Evolutionary conservation across 257 asterid genomes (phyloP), one percentile per base, ranked within the genome.

Genomic region (Scutellaria minor): DNA sequence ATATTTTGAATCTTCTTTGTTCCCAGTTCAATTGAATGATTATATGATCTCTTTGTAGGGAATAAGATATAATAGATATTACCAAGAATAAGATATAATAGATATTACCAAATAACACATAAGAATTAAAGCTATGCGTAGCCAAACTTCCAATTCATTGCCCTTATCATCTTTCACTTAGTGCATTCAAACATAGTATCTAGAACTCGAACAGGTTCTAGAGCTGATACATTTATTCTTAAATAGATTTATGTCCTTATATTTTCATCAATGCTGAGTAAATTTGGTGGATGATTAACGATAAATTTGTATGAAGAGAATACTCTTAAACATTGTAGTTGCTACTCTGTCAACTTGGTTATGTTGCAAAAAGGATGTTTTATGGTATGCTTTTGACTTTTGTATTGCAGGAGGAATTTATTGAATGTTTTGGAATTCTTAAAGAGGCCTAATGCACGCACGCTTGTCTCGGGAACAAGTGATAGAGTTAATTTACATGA

Each of bases 381-480:
- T 27, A 60, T 57, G 22, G 18, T 60, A 10, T 73, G 2, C 58
- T 67, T 52, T 69, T 45, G 1, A 2, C 58, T 67, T 52, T 69
- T 45, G 1, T 10, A 14, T 70, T 83, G 86, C 92, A 91, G 99
- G 89, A 87, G 98, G 85, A 94, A 94, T 81, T 74, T 94, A 71
- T 61, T 90, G 84, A 88, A 83, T 57, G 99, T 94, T 15, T 64
- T 94, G 82, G 92, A 89, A 71, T 94, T 94, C 80, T 87, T 94
- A 5, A 88, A 87, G 85, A 81, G 77, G 88, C 99, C 99, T 64
- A 94, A 91, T 72, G 99, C 99, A 2, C 64, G 86, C 77, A 80
- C 82, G n/a, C 88, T 94, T 3, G 99, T 94, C 27, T 94, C 99
- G 15, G 97, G 99, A 22, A 94, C 99, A 45, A 90, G 85, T 66